Evolutionary conservation across 495 filamentous ascomycete genomes (phyloP).

Genomic region (Apiosordaria backusii): DNA sequence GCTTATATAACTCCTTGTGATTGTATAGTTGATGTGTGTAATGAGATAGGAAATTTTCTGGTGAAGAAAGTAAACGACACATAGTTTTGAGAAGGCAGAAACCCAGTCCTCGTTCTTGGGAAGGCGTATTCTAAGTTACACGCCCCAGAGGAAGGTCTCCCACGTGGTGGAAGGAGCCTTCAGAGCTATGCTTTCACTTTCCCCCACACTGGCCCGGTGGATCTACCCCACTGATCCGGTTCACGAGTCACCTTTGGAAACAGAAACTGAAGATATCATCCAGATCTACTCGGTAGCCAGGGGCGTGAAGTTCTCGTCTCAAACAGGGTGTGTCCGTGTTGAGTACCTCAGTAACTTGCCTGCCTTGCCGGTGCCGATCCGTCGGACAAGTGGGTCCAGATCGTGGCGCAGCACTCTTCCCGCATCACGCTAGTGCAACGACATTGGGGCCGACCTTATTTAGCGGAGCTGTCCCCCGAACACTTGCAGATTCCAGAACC

Average conservation of each 20-base stretch:
- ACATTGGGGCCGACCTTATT: constrained; percentile 2
- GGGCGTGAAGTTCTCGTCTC: background rate
- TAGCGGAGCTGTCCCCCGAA: constrained; percentile 1
- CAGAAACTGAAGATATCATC: background rate
- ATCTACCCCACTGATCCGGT: background rate
- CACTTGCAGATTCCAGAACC: background rate
- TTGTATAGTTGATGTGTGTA: background rate
- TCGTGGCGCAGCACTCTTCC: background rate
- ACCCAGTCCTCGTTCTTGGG: no score
- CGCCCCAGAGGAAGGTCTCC: background rate
- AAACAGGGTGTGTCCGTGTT: background rate
- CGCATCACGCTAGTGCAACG: constrained; percentile 1
- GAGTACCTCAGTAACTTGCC: background rate
- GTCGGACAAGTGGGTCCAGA: background rate
- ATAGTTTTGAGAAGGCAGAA: background rate
- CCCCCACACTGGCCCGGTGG: background rate
- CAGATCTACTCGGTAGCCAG: background rate
- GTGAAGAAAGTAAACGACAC: background rate
- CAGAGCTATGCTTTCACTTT: background rate
- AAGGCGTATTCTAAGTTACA: background rate
- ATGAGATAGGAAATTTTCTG: background rate
- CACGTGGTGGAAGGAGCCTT: background rate
- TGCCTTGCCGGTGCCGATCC: background rate
- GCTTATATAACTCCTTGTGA: background rate
- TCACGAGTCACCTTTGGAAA: background rate